Percentiles rank a stretch among this genome's conserved stretches.
Conservation (phyloP, 257 asterid species). For the Vinca minor region DNA sequence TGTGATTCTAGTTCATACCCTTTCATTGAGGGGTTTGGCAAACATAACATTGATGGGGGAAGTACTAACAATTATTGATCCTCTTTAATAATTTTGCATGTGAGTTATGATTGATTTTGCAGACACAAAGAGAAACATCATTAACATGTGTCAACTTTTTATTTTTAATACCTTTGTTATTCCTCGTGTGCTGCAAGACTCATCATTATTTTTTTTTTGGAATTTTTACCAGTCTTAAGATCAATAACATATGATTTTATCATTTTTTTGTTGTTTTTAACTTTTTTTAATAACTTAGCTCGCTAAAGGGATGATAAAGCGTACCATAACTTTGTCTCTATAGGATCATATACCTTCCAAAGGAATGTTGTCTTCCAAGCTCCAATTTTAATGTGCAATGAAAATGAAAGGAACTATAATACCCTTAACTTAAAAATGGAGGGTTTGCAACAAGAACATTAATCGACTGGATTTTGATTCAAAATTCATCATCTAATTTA, state of each 20-base stretch:
- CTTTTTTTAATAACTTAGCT: too few species aligned
- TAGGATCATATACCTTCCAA: too few species aligned
- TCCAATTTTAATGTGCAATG: neutral
- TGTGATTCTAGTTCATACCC: neutral
- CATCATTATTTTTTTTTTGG: neutral
- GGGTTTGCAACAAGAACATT: neutral
- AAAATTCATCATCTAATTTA: conserved; percentile 12
- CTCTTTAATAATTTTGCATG: neutral
- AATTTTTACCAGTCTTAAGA: neutral
- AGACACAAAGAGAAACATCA: neutral
- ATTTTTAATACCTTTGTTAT: neutral
- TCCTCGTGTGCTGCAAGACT: conserved; percentile 3
- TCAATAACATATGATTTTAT: neutral
- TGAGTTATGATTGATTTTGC: neutral
- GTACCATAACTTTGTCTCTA: too few species aligned
- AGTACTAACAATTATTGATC: neutral
- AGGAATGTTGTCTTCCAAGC: too few species aligned
- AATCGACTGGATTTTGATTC: neutral
- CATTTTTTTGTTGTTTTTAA: too few species aligned
- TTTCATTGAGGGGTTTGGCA: neutral
- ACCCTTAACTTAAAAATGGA: neutral
- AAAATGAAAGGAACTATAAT: neutral
- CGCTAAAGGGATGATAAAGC: too few species aligned
- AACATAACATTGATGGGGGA: neutral
- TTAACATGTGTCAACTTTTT: neutral